Base-by-base conservation (phyloP, 148 eudicot species). In the Oxyria digyna region DNA sequence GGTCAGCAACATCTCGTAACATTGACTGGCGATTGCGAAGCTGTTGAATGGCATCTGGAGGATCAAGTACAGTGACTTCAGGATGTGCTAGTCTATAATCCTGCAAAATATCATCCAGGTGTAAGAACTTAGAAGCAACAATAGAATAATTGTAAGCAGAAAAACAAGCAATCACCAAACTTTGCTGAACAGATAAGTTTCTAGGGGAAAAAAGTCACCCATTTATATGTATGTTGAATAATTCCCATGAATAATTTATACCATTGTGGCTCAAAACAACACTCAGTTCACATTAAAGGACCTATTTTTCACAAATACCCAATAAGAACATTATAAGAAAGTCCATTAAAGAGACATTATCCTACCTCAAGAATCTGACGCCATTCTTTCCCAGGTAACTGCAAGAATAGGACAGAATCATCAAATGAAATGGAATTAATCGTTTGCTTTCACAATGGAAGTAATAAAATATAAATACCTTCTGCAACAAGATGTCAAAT, bases 1-100 rank as follows among this genome's bases (percentile, higher is more conserved):
- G 75, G 54, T 76, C 91, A 82, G 88, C 86, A 74, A 86, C 91
- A 67, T 82, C 78, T 78, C 80, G 81, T 32, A 86, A 85, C 91
- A 86, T 86, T 43, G 91, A 80, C 68, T 86, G 86, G 20, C 88
- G 84, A 71, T 86, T 86, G 69, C 73, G 78, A 24, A 86, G 83
- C 46, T 80, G 84, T 72, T 84, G 77, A 80, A 86, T 86, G 33
- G 91, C 84, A 77, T 78, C 74, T 32, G 91, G 91, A 69, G 91
- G 88, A 84, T 86, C 91, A 31, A 86, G 88, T 62, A 86, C 81
- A 27, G 73, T 78, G 37, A 86, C 91, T 73, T 86, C 91, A 33
- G 91, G 91, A 77, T 86, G 81, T 65, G 79, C 79, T 62, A 84
- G 69, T 74, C 87, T 82, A 77, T 82, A 86, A 75, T 86, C 91